Evolutionary conservation across 2,329 filamentous ascomycete genomes (phyloP).

Genomic region (Pseudopithomyces maydicus): DNA sequence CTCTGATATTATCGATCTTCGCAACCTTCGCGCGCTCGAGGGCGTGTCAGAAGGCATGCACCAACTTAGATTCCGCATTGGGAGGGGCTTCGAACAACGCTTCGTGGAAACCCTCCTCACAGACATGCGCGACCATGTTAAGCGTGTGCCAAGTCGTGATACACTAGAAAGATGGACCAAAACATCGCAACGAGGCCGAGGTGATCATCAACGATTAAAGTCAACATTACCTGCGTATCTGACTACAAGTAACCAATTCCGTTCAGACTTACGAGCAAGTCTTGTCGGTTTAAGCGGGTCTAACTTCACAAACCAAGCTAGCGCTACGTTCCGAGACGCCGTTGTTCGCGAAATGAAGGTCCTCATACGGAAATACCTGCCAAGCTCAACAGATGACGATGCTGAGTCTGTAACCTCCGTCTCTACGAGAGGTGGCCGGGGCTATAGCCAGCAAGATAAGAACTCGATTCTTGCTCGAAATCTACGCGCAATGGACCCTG

Average conservation of each 20-base stretch:
- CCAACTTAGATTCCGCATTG: slow-evolving; percentile 77
- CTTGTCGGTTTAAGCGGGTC: slow-evolving; percentile 82
- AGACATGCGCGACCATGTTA: slow-evolving; percentile 81
- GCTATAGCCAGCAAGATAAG: slow-evolving; percentile 80
- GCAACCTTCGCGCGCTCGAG: slow-evolving; percentile 77
- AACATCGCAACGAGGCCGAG: slow-evolving; percentile 73
- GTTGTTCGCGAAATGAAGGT: slow-evolving; percentile 85
- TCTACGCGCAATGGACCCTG: slow-evolving; percentile 78
- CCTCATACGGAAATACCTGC: slow-evolving; percentile 81
- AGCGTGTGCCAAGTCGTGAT: slow-evolving; percentile 70
- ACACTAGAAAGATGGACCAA: slow-evolving; percentile 86
- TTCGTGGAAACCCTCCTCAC: slow-evolving; percentile 78
- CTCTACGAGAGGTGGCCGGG: slow-evolving; percentile 73
- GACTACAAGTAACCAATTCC: slow-evolving; percentile 70
- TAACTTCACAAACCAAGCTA: slow-evolving; percentile 78
- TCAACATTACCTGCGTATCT: slow-evolving; percentile 81
- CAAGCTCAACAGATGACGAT: slow-evolving; percentile 93
- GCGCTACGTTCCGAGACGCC: slow-evolving; percentile 81
- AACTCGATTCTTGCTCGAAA: slow-evolving; percentile 88
- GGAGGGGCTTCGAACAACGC: slow-evolving; percentile 81
- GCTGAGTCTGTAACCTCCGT: slow-evolving; percentile 85
- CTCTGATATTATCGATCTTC: slow-evolving; percentile 67
- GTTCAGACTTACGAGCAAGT: slow-evolving; percentile 70
- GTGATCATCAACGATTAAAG: slow-evolving; percentile 67
- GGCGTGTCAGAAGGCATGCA: slow-evolving; percentile 78